Evolutionary conservation across 805 yeast species (phyloP), one percentile per base, ranked within the genome.

Genomic region (Blastobotrys terrestris): DNA sequence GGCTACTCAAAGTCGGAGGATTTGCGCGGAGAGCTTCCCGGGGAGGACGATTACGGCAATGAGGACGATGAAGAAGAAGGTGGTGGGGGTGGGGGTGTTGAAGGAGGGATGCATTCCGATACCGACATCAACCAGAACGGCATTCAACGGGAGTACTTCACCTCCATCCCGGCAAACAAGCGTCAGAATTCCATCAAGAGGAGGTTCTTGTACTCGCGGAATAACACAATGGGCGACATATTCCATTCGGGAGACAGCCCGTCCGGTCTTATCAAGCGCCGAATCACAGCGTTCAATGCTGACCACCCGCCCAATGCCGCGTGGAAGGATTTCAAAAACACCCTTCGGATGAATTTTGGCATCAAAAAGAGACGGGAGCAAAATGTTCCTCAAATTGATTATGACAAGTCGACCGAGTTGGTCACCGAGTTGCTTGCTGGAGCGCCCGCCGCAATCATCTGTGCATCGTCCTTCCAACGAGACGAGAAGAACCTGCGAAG

Each of bases 391-490:
- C 60, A 54, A 40, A 48, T 49, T 5, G 66, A 63, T 21, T 57
- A 60, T 40, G 55, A 67, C 39, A 63, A 63, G 46, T 60, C 67
- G 0, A 53, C 67, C 18, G 70, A 65, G 44, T 55, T 82, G 45
- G 67, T 82, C 3, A 72, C 75, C 35, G 74, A 85, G 13, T 71
- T 88, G 51, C 42, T 54, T n/a, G 58, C 62, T 1, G 63, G 57
- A 2, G 53, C 58, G 1, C 62, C 66, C 1, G 61, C 65, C 1
- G 63, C 62, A 0, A 71, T 87, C 53, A 73, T 89, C 53, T 74
- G 89, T 3, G 89, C 94, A 3, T 80, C 95, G 1, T 77, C 83
- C 40, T 80, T 94, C 55, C 73, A 83, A 46, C 78, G 80, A 50
- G 97, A 90, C 65, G 96, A 88, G 14, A 59, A 58, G 16, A 60